Evolutionary conservation across 441 rosid species (phyloP), one percentile per base, ranked within the genome.

Genomic region (Brassica balearica): DNA sequence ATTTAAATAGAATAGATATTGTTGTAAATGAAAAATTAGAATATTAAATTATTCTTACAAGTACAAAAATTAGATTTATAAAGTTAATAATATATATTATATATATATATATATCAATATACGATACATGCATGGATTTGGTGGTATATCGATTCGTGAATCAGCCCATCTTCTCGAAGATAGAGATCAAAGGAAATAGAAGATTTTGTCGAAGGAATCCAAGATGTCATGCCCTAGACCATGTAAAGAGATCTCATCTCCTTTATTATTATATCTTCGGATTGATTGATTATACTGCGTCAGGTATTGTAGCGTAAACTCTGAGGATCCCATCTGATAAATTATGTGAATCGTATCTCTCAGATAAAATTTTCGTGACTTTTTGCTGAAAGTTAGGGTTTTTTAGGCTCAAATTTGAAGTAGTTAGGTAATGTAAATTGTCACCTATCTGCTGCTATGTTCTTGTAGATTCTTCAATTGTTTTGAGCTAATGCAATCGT

Each of bases 381-480:
- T 19, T 19, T 56, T 7, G 25, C 25, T 56, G 25, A 17, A 56
- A 56, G 25, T 56, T 56, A 55, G 27, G 25, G n/a, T 19, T 56
- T 56, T 56, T 19, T 55, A 17, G 62, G 4, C 62, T 19, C 12
- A 19, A 56, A 56, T 56, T 8, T 56, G 25, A n/a, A 4, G 55
- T 43, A 43, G 53, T 6, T 15, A 53, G 22, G 7, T 53, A 5
- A 53, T 53, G 59, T 53, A 53, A 15, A 15, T 53, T 53, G 19
- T 51, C 56, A 53, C 59, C 59, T 53, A 6, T 53, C 22, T 17
- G 25, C 61, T 56, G 61, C 12, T 56, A 17, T 17, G 46, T 64
- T 64, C 46, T 32, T 32, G 23, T 76, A 53, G 60, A 23, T 53
- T 71, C 65, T 66, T 60, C 36, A 43, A 8, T 46, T 46, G 17